phyloP scores from a whole-genome alignment of 495 filamentous ascomycete species.

The Aspergillus panamensis region DNA sequence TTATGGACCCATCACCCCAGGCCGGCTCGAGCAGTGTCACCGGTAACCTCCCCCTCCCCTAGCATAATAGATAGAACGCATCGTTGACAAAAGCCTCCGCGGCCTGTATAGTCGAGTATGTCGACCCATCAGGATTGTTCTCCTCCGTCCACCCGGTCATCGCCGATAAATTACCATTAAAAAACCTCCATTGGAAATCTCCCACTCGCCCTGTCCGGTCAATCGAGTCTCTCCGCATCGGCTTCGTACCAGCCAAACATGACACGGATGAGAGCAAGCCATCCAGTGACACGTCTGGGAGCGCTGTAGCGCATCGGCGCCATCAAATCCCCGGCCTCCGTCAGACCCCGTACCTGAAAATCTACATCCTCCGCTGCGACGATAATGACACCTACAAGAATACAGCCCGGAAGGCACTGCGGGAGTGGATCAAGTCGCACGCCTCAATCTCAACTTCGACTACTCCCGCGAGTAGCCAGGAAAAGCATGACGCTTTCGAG shows the following conservation, averaged over 20 bases:
- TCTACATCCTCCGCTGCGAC: conserved; percentile 85
- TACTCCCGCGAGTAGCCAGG: conserved; percentile 49
- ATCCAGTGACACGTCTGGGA: conserved; percentile 33
- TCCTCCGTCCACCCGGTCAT: conserved; percentile 73
- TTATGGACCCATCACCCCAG: conserved; percentile 46
- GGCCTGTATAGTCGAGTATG: conserved; percentile 56
- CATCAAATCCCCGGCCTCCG: conserved; percentile 95
- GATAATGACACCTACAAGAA: conserved; percentile 92
- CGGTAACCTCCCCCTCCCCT: conserved; percentile 28
- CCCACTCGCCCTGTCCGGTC: conserved; percentile 84
- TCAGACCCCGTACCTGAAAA: conserved; percentile 90
- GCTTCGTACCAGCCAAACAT: conserved; percentile 61
- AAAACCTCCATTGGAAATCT: conserved; percentile 95
- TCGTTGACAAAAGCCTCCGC: conserved; percentile 9
- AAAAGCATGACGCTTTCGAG: conserved; percentile 94
- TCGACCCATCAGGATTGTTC: conserved; percentile 85
- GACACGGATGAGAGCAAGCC: conserved; percentile 32
- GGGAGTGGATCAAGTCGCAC: conserved; percentile 87
- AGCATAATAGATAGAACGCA: not conserved
- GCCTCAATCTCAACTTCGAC: conserved; percentile 48
- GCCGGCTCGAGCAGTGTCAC: conserved; percentile 50
- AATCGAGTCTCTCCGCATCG: conserved; percentile 87
- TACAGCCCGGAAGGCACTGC: conserved; percentile 67
- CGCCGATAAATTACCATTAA: conserved; percentile 76
- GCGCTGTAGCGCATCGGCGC: conserved; percentile 58